Base-by-base conservation (phyloP, 2,329 filamentous ascomycete genomes). In the Diaporthe caulivora region DNA sequence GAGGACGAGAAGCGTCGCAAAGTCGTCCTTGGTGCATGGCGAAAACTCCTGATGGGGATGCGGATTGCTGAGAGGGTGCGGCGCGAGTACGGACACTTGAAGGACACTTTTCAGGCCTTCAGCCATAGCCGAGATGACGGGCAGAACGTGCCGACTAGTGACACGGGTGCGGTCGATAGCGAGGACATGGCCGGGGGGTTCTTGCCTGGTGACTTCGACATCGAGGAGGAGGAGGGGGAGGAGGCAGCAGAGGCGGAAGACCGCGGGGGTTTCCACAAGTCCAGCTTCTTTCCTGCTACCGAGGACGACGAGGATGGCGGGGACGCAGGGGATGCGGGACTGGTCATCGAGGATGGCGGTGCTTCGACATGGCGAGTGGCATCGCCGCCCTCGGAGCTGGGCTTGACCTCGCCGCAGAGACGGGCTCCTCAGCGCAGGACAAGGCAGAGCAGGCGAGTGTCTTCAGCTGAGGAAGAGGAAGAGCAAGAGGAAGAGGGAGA, bases 1-100 rank as follows among this genome's bases (percentile, higher is more conserved):
- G 95, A 97, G 80, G 92, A 97, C 74, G 92, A 93, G 74, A 98
- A 98, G 83, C 88, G 93, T 10, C 90, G 92, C 68, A 95, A 93
- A 75, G 87, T 89, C 17, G 92, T 93, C 0, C 80, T 98, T 58
- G 89, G 88, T 0, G 90, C 91, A 77, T 99, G 97, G 97, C 90
- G 94, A 72, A 97, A 94, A 82, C 94, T 98, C 77, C 83, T 97
- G 18, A 94, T 95, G 87, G 95, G 95, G 0, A 80, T 98, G 83
- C 89, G 95, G 3, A 97, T 98, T 72, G 88, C 94, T 26, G 89
- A 97, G 80, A 88, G 95, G 64, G 92, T 97, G 53, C 87, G 87
- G 53, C 88, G 91, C 71, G 94, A 97, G 75, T 97, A 97, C 80
- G 94, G 93, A 1, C 88, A 91, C 49, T 84, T 89, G 5, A 84